These are phyloP conservation scores for Podaxis sp. DNA, from an alignment of 768 basidiomycete species.

Conservation along the genomic window DNA sequence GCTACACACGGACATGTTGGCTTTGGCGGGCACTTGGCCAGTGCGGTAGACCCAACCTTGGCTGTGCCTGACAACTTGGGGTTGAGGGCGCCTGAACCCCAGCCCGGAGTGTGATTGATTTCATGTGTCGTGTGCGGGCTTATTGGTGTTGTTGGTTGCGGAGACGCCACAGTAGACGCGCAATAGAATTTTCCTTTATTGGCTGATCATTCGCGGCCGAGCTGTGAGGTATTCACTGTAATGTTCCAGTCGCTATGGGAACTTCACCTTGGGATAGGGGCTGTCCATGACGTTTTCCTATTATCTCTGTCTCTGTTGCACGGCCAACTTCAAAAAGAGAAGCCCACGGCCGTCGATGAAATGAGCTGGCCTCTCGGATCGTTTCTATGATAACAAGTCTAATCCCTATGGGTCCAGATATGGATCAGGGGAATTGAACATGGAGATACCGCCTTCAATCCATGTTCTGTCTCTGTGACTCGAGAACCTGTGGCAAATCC, in stretches of 20 bases:
- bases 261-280: too few relatives aligned
- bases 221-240: not conserved
- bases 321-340: too few relatives aligned
- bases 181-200: slow-evolving; percentile 10
- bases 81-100: slow-evolving; percentile 38
- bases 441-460: not conserved
- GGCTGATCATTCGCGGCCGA: not conserved
- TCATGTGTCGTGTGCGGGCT: not conserved
- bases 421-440: not conserved
- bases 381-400: not conserved
- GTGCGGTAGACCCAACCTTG: slow-evolving; percentile 64
- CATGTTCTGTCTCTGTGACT: not conserved
- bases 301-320: too few relatives aligned
- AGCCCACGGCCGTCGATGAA: not conserved
- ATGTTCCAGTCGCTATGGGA: not conserved
- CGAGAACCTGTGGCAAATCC: not conserved
- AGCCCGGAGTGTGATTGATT: slow-evolving; percentile 1
- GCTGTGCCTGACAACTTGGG: slow-evolving; percentile 80
- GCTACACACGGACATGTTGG: slow-evolving; percentile 77
- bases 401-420: not conserved
- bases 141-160: not conserved
- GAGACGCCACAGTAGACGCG: not conserved
- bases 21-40: slow-evolving; percentile 81
- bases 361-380: not conserved
- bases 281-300: too few relatives aligned